Conservation (phyloP, 371 early-diverging fungal genomes). For the Mortierella sp. region DNA sequence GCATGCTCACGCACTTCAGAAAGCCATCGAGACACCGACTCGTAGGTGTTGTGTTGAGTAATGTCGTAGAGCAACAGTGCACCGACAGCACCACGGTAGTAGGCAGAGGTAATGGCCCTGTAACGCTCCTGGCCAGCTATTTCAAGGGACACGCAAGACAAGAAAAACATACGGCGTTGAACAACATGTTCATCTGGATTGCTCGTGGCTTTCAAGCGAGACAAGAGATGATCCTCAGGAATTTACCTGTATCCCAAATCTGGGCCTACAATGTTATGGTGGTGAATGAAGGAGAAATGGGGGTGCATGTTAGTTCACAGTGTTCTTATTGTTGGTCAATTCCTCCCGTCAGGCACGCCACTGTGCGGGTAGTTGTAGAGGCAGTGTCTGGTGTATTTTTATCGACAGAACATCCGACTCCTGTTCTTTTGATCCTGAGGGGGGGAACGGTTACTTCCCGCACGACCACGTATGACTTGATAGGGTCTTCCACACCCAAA, state of each 20-base stretch:
- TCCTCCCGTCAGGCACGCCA: too few species aligned
- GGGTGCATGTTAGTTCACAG: too few species aligned
- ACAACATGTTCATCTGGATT: neutral
- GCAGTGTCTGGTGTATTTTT: too few species aligned
- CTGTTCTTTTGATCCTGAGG: neutral
- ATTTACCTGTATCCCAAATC: slow-evolving; percentile 90
- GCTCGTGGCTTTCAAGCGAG: too few species aligned
- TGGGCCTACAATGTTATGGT: slow-evolving; percentile 77
- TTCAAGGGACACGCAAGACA: neutral
- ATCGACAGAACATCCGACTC: too few species aligned
- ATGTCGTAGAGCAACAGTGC: slow-evolving; percentile 63
- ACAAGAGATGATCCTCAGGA: too few species aligned
- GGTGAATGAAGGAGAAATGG: neutral
- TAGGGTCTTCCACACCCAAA: too few species aligned
- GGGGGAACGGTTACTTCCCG: neutral
- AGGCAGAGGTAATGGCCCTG: slow-evolving; percentile 81
- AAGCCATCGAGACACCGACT: slow-evolving; percentile 71
- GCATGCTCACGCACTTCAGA: slow-evolving; percentile 54
- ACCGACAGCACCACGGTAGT: slow-evolving; percentile 82
- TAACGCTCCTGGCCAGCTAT: slow-evolving; percentile 81
- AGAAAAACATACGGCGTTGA: neutral
- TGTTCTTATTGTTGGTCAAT: too few species aligned
- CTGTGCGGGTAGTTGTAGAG: too few species aligned
- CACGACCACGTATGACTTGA: too few species aligned
- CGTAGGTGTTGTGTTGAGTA: slow-evolving; percentile 64